Conservation (phyloP, 2,329 filamentous ascomycete genomes). For the Colletotrichum viniferum region DNA sequence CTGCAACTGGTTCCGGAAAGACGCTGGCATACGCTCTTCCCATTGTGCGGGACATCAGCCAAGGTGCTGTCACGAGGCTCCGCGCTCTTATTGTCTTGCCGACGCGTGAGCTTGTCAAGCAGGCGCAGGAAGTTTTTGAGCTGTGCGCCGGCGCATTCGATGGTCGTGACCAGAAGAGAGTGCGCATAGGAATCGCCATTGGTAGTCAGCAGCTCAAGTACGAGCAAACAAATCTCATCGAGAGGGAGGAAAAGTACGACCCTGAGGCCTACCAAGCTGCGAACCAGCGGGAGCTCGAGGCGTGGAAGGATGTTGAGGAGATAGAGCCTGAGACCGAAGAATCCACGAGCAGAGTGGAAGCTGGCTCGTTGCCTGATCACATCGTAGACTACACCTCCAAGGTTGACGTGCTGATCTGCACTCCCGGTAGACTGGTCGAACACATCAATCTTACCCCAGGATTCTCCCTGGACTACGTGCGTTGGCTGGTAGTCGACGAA, state of each 20-base stretch:
- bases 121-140: constrained; percentile 81
- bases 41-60: constrained; percentile 77
- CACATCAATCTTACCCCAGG: constrained; percentile 85
- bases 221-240: constrained; percentile 57
- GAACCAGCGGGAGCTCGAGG: constrained; percentile 41
- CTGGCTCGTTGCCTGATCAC: constrained; percentile 58
- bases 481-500: constrained; percentile 93
- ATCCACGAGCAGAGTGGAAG: constrained; percentile 26
- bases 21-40: constrained; percentile 91
- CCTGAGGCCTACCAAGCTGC: constrained; percentile 59
- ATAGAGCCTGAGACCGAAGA: constrained; percentile 44
- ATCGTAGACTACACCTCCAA: constrained; percentile 70
- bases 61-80: constrained; percentile 67
- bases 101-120: constrained; percentile 86
- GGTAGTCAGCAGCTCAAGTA: constrained; percentile 78
- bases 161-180: constrained; percentile 62
- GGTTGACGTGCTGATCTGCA: constrained; percentile 89
- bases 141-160: constrained; percentile 69
- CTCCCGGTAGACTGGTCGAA: constrained; percentile 89
- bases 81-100: constrained; percentile 86
- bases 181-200: constrained; percentile 81
- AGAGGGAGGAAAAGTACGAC: constrained; percentile 63
- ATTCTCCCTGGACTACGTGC: constrained; percentile 77
- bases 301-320: constrained; percentile 48
- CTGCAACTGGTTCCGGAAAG: constrained; percentile 94